Conservation (phyloP, 345 rosid species). For the Arabidopsis arenosa region DNA sequence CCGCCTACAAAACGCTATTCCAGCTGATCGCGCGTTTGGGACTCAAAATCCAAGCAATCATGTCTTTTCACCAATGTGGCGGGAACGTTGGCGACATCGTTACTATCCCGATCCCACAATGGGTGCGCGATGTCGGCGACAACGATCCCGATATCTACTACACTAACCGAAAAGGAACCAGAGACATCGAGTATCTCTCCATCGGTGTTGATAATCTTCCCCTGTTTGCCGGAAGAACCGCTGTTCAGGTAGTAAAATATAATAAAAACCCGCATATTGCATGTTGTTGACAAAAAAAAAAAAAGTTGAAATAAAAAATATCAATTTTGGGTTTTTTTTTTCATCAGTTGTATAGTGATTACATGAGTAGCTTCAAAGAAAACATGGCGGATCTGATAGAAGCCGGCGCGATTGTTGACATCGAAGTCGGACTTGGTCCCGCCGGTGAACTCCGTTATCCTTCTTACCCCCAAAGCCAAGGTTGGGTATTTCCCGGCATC, state of each 20-base stretch:
- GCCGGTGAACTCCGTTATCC: slow-evolving; percentile 95
- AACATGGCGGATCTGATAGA: slow-evolving; percentile 67
- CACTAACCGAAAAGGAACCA: slow-evolving; percentile 60
- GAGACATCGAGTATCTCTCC: slow-evolving; percentile 68
- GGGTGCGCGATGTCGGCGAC: slow-evolving; percentile 67
- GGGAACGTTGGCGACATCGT: slow-evolving; percentile 86
- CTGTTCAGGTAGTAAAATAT: slow-evolving; percentile 57
- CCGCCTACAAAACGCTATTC: slow-evolving; percentile 73
- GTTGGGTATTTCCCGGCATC: slow-evolving; percentile 84
- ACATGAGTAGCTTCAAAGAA: slow-evolving; percentile 80
- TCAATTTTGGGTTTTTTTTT: background rate
- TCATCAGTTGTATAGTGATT: slow-evolving; percentile 71
- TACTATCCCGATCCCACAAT: slow-evolving; percentile 72
- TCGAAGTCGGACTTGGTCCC: slow-evolving; percentile 89
- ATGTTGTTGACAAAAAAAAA: too few species aligned
- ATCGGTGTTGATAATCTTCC: slow-evolving; percentile 70
- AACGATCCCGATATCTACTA: slow-evolving; percentile 69
- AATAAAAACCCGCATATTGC: too few species aligned
- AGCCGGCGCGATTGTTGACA: slow-evolving; percentile 64
- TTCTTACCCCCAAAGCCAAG: slow-evolving; percentile 73
- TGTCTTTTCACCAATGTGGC: slow-evolving; percentile 92
- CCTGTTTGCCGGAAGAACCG: slow-evolving; percentile 66
- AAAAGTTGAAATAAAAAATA: background rate
- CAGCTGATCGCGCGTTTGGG: slow-evolving; percentile 53
- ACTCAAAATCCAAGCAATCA: slow-evolving; percentile 74